A percentile compares a stretch with the other conserved stretches of the same genome.
Conservation (phyloP, 1,139 yeast genomes). For the Suhomyces anneliseae region DNA sequence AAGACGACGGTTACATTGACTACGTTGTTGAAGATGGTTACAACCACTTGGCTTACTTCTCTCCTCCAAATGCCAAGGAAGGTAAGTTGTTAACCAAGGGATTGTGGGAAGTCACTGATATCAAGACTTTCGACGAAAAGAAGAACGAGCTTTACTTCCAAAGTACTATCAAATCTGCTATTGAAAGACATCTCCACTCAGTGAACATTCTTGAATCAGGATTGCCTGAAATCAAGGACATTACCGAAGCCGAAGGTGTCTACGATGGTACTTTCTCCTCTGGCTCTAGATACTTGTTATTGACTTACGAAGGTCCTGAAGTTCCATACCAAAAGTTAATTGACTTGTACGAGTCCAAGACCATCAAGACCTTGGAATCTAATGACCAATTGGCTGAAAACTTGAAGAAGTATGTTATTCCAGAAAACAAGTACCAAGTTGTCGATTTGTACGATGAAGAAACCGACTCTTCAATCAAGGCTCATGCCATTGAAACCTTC, state of each 20-base stretch:
- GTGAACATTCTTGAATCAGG: constrained; percentile 38
- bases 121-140: constrained; percentile 45
- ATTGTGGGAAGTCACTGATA: constrained; percentile 53
- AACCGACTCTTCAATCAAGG: constrained; percentile 39
- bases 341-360: constrained; percentile 44
- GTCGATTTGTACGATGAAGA: constrained; percentile 52
- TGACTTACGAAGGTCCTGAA: constrained; percentile 64
- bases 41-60: constrained; percentile 57
- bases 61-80: constrained; percentile 48
- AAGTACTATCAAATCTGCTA: constrained; percentile 51
- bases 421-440: constrained; percentile 45
- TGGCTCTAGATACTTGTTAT: constrained; percentile 61
- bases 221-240: constrained; percentile 39
- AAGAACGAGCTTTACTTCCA: constrained; percentile 46
- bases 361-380: constrained; percentile 45
- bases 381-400: constrained; percentile 44
- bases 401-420: constrained; percentile 48
- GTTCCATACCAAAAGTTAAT: constrained; percentile 66
- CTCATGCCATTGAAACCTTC: constrained; percentile 59
- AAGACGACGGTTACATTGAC: constrained; percentile 55
- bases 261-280: constrained; percentile 67
- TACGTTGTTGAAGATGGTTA: constrained; percentile 53
- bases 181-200: constrained; percentile 55
- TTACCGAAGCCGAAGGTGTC: constrained; percentile 70
- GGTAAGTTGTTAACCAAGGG: constrained; percentile 50